Conservation (phyloP, 139 green algal species). For the Closterium sp. region DNA sequence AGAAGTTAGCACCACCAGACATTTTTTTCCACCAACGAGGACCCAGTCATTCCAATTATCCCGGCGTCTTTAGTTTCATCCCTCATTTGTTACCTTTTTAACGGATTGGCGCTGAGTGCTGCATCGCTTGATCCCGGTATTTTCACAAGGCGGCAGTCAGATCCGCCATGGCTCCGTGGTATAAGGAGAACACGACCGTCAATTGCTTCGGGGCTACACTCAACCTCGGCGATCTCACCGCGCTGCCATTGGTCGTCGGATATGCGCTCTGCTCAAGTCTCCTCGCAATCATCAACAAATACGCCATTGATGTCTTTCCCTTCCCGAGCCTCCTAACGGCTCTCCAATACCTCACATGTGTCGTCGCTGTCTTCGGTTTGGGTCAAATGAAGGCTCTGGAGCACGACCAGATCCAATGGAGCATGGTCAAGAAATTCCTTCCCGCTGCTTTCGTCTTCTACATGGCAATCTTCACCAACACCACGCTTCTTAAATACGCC, state of each 20-base stretch:
- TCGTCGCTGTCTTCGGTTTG: conserved; percentile 23
- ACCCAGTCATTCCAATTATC: background rate
- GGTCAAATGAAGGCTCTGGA: conserved; percentile 24
- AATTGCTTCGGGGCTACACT: background rate
- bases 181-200: background rate
- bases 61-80: background rate
- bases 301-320: conserved; percentile 40
- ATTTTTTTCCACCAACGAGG: no score
- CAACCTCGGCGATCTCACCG: conserved; percentile 13
- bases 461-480: conserved; percentile 55
- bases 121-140: background rate
- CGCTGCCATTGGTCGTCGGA: conserved; percentile 34
- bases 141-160: background rate
- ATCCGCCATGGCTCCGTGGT: background rate
- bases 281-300: conserved; percentile 51
- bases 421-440: conserved; percentile 32
- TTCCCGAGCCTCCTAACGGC: conserved; percentile 35
- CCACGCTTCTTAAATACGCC: conserved; percentile 44
- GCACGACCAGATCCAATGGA: conserved; percentile 30
- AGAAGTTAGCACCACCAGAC: no score
- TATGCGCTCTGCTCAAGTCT: conserved; percentile 44
- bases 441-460: conserved; percentile 50
- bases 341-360: conserved; percentile 43
- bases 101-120: background rate
- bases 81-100: background rate